Evolutionary conservation across 371 early-diverging fungal genomes (phyloP), one percentile per base, ranked within the genome.

Genomic region (Funneliformis caledonium): DNA sequence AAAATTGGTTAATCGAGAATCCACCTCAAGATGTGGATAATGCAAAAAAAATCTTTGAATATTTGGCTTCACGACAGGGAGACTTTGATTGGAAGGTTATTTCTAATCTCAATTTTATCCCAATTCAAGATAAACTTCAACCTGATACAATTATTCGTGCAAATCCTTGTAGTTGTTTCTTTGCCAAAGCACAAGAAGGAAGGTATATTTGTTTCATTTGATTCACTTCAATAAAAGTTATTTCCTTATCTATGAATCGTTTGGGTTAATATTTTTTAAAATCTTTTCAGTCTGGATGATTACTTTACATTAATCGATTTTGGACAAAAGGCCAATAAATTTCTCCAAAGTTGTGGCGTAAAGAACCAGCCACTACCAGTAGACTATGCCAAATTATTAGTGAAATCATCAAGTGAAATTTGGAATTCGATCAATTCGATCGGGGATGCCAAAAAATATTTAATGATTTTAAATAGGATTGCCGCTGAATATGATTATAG

Each of bases 321-420:
- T 86, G 95, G 95, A 0, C 72, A 85, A 0, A 61, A 85, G 0
- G 95, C 94, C 10, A 93, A 94, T 78, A 83, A 88, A 12, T 97
- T 97, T 78, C 84, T 97, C 62, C 88, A 93, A 16, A 86, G 92
- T 0, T 96, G 96, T 81, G 97, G 97, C 59, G 95, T 96, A 48
- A 92, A 92, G 95, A 95, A 61, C 97, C 96, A 0, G 88, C 93
- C 0, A 91, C 94, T 26, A 26, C 26, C 26, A 0, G 79, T 88
- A 1, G 96, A 96, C 62, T 73, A 96, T 42, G 92, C 96, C 0
- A 84, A 88, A 5, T 88, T 92, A 83, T 84, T 97, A 7, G 91
- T 94, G 0, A 87, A 89, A 14, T 85, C 92, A 14, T 96, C 96
- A 2, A 84, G 86, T 4, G 80, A 89, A n/a, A 95, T 94, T 82